Conservation (phyloP, 2,329 filamentous ascomycete species). For the Alternaria sp. region DNA sequence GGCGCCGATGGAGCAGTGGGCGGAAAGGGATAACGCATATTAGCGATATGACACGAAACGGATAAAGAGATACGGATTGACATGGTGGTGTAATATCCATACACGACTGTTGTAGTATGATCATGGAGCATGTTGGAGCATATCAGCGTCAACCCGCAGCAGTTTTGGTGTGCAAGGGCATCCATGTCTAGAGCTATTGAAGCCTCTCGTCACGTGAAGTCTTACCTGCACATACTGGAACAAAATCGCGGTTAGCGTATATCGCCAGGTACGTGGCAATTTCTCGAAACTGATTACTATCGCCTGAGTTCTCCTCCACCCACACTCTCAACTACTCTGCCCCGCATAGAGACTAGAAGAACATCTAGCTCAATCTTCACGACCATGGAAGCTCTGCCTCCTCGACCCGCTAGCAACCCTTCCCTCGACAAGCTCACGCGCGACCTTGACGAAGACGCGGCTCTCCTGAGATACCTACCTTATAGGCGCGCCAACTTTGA, state of each 20-base stretch:
- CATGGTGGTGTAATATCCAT: neutral
- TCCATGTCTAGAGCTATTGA: neutral
- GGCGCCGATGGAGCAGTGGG: conserved; percentile 28
- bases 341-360: neutral
- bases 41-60: neutral
- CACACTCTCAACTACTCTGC: neutral
- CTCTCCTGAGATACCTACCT: neutral
- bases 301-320: neutral
- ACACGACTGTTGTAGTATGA: neutral
- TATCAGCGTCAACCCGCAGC: neutral
- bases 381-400: neutral
- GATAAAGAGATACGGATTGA: neutral
- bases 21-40: conserved; percentile 25
- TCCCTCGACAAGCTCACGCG: neutral
- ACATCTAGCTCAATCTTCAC: neutral
- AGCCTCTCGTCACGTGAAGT: neutral
- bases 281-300: neutral
- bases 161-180: neutral
- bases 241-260: neutral
- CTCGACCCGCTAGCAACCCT: neutral
- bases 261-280: neutral
- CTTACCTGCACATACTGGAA: neutral
- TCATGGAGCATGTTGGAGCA: neutral
- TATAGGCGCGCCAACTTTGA: neutral
- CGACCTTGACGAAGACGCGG: neutral